These are phyloP conservation scores for Mycosphaerella arachidis DNA, from an alignment of 2,329 filamentous ascomycete species.

Conservation along the genomic window DNA sequence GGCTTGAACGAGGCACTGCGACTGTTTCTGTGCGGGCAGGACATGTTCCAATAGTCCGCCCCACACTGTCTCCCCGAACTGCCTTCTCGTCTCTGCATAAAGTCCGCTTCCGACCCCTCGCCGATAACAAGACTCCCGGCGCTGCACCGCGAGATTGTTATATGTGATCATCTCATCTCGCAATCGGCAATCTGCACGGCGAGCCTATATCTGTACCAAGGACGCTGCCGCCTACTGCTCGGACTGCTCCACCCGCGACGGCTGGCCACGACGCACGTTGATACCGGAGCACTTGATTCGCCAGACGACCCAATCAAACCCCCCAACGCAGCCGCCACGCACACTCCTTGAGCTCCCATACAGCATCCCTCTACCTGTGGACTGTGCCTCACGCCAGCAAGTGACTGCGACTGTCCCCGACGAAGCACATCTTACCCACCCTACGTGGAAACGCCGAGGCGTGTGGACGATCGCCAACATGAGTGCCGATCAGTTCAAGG, in stretches of 20 bases:
- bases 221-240: background rate
- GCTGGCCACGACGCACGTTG: background rate
- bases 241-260: background rate
- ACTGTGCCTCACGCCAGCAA: background rate
- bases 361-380: background rate
- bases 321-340: background rate
- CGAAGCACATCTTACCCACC: background rate
- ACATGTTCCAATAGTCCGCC: background rate
- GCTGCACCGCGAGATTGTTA: background rate
- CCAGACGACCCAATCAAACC: background rate
- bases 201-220: background rate
- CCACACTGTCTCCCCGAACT: background rate
- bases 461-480: slow-evolving; percentile 22
- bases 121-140: background rate
- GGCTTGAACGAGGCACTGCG: background rate
- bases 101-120: background rate
- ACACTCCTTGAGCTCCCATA: background rate
- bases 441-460: slow-evolving; percentile 16
- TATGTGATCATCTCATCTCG: background rate
- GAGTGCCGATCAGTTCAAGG: slow-evolving; percentile 58
- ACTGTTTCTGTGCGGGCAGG: background rate
- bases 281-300: background rate
- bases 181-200: background rate
- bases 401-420: background rate
- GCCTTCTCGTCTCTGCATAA: background rate